A percentile compares a stretch with the other conserved stretches of the same genome.
Evolutionary conservation across 1,284 basidiomycete genomes (phyloP).

Genomic region (Cryptococcus sp.): DNA sequence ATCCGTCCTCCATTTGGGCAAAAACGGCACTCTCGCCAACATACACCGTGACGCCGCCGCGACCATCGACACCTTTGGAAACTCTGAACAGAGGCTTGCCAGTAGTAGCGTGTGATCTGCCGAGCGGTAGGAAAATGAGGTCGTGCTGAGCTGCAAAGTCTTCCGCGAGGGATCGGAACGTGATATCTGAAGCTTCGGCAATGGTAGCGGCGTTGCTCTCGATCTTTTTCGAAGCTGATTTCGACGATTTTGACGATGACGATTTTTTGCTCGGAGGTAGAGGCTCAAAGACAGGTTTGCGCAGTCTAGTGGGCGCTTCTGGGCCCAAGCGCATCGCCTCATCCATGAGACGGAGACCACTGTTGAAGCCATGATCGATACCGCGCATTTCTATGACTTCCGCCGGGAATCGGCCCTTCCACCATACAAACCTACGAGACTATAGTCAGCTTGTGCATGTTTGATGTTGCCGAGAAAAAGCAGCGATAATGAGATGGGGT

Average conservation of each 20-base stretch:
- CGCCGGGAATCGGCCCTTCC: slow-evolving; percentile 79
- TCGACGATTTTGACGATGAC: slow-evolving; percentile 14
- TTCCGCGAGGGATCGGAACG: slow-evolving; percentile 87
- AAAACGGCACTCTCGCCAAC: slow-evolving; percentile 51
- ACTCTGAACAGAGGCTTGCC: slow-evolving; percentile 85
- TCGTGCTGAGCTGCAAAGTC: slow-evolving; percentile 81
- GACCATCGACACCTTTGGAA: slow-evolving; percentile 73
- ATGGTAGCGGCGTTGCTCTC: slow-evolving; percentile 3
- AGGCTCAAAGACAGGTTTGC: slow-evolving; percentile 63
- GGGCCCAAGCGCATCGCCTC: slow-evolving; percentile 80
- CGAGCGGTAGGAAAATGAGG: slow-evolving; percentile 82
- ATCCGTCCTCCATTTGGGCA: slow-evolving; percentile 43
- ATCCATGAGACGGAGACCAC: slow-evolving; percentile 88
- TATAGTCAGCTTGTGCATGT: neutral
- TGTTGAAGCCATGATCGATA: slow-evolving; percentile 75
- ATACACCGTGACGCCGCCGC: slow-evolving; percentile 77
- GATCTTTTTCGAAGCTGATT: slow-evolving; percentile 19
- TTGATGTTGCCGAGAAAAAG: neutral
- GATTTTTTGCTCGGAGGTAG: slow-evolving; percentile 41
- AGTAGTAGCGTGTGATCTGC: slow-evolving; percentile 74
- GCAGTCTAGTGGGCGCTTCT: slow-evolving; percentile 67
- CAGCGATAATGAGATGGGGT: neutral
- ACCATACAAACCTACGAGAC: slow-evolving; percentile 63
- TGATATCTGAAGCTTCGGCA: slow-evolving; percentile 61
- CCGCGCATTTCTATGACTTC: slow-evolving; percentile 65